These are phyloP conservation scores for Hypomontagnella monticulosa DNA, from an alignment of 495 filamentous ascomycete genomes.

Conservation along the genomic window DNA sequence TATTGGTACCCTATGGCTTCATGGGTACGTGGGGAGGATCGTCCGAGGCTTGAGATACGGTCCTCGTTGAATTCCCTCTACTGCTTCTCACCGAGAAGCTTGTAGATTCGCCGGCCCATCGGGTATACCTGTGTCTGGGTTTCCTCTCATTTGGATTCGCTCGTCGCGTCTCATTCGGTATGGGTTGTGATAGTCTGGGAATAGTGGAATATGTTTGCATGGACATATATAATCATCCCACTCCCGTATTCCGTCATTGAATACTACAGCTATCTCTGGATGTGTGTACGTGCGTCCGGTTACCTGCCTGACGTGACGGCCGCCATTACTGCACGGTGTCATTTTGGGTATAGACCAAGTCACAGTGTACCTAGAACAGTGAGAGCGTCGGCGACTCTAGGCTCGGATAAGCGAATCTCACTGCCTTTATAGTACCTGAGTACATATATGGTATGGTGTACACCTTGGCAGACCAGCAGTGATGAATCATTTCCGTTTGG, in stretches of 20 bases:
- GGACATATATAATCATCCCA: conserved; percentile 1
- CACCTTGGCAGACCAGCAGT: too few relatives aligned
- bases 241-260: conserved; percentile 3
- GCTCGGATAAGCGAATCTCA: conserved; percentile 28
- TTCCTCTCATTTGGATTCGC: not conserved
- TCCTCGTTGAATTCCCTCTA: too few relatives aligned
- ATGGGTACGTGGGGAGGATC: conserved; percentile 1
- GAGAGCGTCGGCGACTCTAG: conserved; percentile 23
- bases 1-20: conserved; percentile 8
- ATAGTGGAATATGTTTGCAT: conserved; percentile 16
- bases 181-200: not conserved
- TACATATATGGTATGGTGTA: not conserved
- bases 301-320: conserved; percentile 40
- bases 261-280: conserved; percentile 1
- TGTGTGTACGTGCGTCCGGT: conserved; percentile 12
- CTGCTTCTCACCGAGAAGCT: not conserved
- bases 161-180: not conserved
- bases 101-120: too few relatives aligned
- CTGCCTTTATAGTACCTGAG: conserved; percentile 18
- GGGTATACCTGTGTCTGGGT: too few relatives aligned
- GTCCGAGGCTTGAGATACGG: not conserved
- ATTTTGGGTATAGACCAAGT: conserved; percentile 13
- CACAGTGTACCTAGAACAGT: conserved; percentile 13
- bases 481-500: conserved; percentile 18
- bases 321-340: conserved; percentile 35